Evolutionary conservation across 176 grass and related monocot species (phyloP), one percentile per base, ranked within the genome.

Genomic region (Cymbopogon citratus): DNA sequence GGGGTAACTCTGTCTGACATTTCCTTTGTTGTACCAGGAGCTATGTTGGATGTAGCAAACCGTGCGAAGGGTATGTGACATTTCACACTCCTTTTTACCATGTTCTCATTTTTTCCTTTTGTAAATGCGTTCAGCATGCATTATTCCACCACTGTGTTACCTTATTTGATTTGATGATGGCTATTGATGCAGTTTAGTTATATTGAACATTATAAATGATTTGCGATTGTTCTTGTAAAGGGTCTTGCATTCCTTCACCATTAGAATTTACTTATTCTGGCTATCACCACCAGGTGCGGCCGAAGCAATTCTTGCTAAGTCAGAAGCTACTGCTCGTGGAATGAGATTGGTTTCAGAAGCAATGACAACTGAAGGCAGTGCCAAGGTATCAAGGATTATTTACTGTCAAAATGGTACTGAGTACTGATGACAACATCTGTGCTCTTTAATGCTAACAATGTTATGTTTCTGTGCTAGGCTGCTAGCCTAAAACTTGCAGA

Each of bases 41-140:
- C 89, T 81, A 94, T 92, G 95, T 78, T 91, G 88, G 95, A 97
- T 78, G 88, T 92, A 66, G 81, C 91, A 38, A 97, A 97, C 59
- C 93, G 92, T 9, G 95, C 95, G 12, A 97, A 97, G 91, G 95
- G 95, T 97, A 91, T 66, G 73, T 83, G 13, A 66, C 31, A 48
- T 77, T 71, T 59, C 26, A 46, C 60, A 31, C 78, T 28, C 27
- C 27, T 9, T 52, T 34, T 67, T 76, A 6, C 29, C 35, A 2
- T 76, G 63, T 74, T 52, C 28, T 38, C 44, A 3, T 36, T 36
- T 56, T 76, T 7, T n/a, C n/a, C n/a, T 40, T 28, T 56, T 54
- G 51, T 54, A 61, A 40, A 26, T 13, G 35, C 5, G 29, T 46
- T 59, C 65, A 77, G 25, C 70, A 56, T 78, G 67, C 6, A 66